These are phyloP conservation scores for Bipolaris cookei DNA, from an alignment of 2,329 filamentous ascomycete species.

Conservation along the genomic window DNA sequence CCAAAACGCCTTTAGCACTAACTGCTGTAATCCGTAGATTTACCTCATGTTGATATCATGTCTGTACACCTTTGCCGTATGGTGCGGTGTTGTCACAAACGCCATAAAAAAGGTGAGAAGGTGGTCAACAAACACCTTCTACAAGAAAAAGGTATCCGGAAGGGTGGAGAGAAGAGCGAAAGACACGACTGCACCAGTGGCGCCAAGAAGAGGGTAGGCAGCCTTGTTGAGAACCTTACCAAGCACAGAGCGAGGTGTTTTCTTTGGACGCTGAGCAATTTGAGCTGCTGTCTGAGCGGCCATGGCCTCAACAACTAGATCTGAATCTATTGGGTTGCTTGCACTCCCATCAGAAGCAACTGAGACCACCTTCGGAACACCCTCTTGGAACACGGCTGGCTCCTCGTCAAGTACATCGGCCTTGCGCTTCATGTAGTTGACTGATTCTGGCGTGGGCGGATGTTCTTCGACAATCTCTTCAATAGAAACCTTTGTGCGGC, in stretches of 20 bases:
- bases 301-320: neutral
- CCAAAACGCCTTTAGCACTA: neutral
- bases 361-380: neutral
- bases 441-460: slow-evolving; percentile 39
- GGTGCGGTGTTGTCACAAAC: neutral
- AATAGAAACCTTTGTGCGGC: slow-evolving; percentile 41
- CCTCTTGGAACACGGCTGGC: neutral
- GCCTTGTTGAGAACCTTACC: slow-evolving; percentile 21
- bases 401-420: slow-evolving; percentile 35
- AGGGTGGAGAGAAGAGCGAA: slow-evolving; percentile 30
- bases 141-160: slow-evolving; percentile 31
- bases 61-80: neutral
- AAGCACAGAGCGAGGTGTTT: slow-evolving; percentile 26
- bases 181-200: slow-evolving; percentile 27
- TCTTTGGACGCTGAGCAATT: slow-evolving; percentile 29
- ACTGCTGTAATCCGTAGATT: slow-evolving; percentile 4
- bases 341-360: neutral
- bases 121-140: neutral
- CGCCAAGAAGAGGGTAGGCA: slow-evolving; percentile 22
- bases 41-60: slow-evolving; percentile 1
- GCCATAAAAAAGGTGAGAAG: neutral
- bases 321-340: neutral
- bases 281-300: slow-evolving; percentile 16
- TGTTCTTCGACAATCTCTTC: slow-evolving; percentile 44
- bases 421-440: slow-evolving; percentile 41